Evolutionary conservation across 306 rosid genomes (phyloP).

Genomic region (Cercis canadensis): DNA sequence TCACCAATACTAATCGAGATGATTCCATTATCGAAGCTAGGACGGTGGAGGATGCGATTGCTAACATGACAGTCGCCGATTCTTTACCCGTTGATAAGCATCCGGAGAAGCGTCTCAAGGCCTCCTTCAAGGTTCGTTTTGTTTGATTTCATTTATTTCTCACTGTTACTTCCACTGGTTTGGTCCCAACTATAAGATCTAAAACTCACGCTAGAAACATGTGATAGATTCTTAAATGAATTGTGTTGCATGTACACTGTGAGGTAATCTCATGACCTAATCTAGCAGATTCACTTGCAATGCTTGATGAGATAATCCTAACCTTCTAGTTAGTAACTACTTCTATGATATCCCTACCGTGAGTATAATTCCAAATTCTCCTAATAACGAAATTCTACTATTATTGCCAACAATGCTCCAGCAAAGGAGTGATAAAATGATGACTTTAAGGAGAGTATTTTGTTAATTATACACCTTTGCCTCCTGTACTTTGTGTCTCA

Average conservation of each 20-base stretch:
- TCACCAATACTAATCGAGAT: slow-evolving; percentile 80
- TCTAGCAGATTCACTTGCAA: not conserved
- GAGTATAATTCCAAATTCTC: not conserved
- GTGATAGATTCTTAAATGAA: not conserved
- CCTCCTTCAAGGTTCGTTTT: slow-evolving; percentile 76
- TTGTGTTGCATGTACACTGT: not conserved
- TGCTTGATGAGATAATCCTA: not conserved
- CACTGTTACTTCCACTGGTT: not conserved
- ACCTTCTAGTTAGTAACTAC: not conserved
- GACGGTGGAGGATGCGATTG: slow-evolving; percentile 83
- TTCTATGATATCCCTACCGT: not conserved
- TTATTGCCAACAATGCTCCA: no score
- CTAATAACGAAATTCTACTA: not conserved
- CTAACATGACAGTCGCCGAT: slow-evolving; percentile 64
- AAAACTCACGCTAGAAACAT: no score
- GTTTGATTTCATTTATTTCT: not conserved
- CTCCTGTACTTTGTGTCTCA: no score
- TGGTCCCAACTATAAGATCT: not conserved
- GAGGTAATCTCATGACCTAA: not conserved
- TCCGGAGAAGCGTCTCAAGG: slow-evolving; percentile 96
- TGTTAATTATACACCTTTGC: no score
- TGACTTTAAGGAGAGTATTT: no score
- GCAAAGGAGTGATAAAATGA: no score
- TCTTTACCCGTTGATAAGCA: slow-evolving; percentile 78
- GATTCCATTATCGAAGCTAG: slow-evolving; percentile 86